Evolutionary conservation across 305 asterid species (phyloP), one percentile per base, ranked within the genome.

Genomic region (Andrographis paniculata): DNA sequence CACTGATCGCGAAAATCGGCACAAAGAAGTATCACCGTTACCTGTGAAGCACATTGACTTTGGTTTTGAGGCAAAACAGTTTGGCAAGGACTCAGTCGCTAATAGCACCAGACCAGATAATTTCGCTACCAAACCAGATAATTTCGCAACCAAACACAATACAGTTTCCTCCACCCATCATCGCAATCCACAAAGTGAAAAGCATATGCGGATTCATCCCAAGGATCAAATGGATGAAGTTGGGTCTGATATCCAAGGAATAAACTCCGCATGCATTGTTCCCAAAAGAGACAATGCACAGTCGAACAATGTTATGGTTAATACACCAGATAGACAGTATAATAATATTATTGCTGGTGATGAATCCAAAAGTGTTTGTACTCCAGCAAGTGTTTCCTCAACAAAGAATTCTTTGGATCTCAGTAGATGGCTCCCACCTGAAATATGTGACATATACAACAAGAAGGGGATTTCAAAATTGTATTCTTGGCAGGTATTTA

Each of bases 11-110:
- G 73, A 83, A 51, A 69, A 70, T 66, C 54, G 73, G 65, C 68
- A 64, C 55, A 75, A 65, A 67, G 85, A 70, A 61, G 82, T 52
- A 43, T 91, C 99, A 42, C 99, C 96, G 1, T 58, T 91, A 45
- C 99, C 96, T 39, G 95, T 91, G 50, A 91, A 82, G 75, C 96
- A 91, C 70, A 76, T 91, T 72, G 96, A 91, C 67, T 91, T 91
- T 66, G 66, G 69, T 61, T 62, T 59, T 22, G 99, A 87, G 54
- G 86, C 68, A 35, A 77, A 64, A 53, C 38, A 11, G 60, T 41
- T 65, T 42, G 74, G 58, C 41, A 65, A 48, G 48, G 73, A 55
- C 59, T 48, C 67, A 55, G 63, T 60, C 61, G 64, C 58, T 64
- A 68, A 45, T 61, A 51, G 54, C 52, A 56, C 54, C 50, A 70